Evolutionary conservation across 352 stramenopile genomes (phyloP), one percentile per base, ranked within the genome.

Genomic region (Pythium periplocum): DNA sequence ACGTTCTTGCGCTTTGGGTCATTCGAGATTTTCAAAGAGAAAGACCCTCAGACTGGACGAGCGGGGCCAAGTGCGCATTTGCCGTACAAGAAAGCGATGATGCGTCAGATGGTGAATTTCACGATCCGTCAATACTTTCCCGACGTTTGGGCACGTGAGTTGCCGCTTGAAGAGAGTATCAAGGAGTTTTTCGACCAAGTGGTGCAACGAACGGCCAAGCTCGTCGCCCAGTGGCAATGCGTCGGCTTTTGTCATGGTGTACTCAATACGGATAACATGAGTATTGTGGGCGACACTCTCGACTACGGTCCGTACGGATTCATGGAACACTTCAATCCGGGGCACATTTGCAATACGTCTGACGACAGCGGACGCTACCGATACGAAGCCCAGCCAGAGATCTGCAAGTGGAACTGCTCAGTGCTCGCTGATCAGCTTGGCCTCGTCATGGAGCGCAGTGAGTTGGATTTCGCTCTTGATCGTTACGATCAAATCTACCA

Each of bases 1-100:
- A 97, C 71, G 45, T 99, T 99, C 60, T 58, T 98, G 4, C 78
- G 96, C 41, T 96, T 99, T 59, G 96, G 96, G 30, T 96, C 92
- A 61, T 95, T 99, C 47, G 96, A 99, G 71, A 85, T 98, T 55
- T 98, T 98, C 70, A 97, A 96, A 55, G 58, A 72, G 7, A 69
- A 67, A 40, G 86, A 96, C 49, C 34, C 68, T 2, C 50, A 69
- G 30, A 91, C 83, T 7, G 84, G 76, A 0, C 68, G 83, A 26
- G 52, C 61, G 3, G 88, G 88, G 0, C 86, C 88, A 1, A 94
- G 83, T 56, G 76, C 79, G 0, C 49, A 76, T n/a, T 43, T 90
- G 35, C 64, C 73, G 2, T 68, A 86, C 51, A 93, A 94, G 51
- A 42, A 67, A 30, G 68, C 75, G 2, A 83, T 89, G 62, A 72